Conservation (phyloP, 345 rosid species). For the Corchorus capsularis region DNA sequence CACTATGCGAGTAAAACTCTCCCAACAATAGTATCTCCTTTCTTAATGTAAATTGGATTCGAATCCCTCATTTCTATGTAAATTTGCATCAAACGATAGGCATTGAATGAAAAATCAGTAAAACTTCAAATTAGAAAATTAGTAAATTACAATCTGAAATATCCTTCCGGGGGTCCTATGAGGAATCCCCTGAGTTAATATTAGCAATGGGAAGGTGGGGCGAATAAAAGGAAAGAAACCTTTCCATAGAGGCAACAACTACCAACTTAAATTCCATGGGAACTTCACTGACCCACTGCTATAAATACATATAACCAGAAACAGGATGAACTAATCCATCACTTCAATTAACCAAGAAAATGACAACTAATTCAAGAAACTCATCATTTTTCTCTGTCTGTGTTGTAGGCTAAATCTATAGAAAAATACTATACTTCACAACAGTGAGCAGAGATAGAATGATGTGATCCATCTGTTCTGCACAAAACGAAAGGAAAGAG, state of each 20-base stretch:
- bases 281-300: neutral
- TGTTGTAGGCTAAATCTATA: neutral
- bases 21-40: too few species aligned
- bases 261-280: neutral
- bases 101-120: too few species aligned
- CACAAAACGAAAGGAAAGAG: neutral
- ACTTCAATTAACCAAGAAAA: neutral
- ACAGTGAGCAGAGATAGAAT: neutral
- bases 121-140: too few species aligned
- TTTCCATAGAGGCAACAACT: neutral
- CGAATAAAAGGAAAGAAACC: neutral
- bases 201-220: neutral
- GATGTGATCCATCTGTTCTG: slow-evolving; percentile 8
- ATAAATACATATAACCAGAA: neutral
- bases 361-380: neutral
- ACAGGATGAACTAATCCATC: neutral
- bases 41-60: too few species aligned
- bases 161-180: too few species aligned
- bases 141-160: too few species aligned
- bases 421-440: too few species aligned
- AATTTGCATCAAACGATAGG: too few species aligned
- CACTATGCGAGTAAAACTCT: too few species aligned
- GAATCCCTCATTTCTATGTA: too few species aligned
- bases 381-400: neutral
- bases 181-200: too few species aligned